phyloP scores from a whole-genome alignment of 1,139 yeast genomes.

The Hanseniaspora sp. region DNA sequence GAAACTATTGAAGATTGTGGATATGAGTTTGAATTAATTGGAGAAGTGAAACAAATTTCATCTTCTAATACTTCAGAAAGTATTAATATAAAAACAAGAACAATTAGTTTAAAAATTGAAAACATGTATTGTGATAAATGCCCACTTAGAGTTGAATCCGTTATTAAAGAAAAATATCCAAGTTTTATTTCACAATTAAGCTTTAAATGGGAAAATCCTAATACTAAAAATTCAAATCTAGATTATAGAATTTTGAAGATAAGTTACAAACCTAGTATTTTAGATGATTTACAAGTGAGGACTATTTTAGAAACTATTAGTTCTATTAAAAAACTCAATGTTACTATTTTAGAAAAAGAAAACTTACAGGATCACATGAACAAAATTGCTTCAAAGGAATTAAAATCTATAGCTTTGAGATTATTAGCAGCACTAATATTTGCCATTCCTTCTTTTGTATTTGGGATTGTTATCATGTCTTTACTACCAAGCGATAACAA shows the following conservation, averaged over 20 bases:
- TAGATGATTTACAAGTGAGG: slow-evolving; percentile 38
- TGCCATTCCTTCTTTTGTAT: slow-evolving; percentile 58
- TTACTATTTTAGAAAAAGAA: slow-evolving; percentile 46
- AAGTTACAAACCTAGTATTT: slow-evolving; percentile 44
- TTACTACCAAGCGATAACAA: slow-evolving; percentile 38
- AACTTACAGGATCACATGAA: slow-evolving; percentile 56
- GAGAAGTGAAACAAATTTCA: slow-evolving; percentile 20
- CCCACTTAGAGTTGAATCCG: slow-evolving; percentile 40
- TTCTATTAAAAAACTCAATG: slow-evolving; percentile 39
- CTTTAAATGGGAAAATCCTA: slow-evolving; percentile 2
- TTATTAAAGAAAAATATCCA: slow-evolving; percentile 26
- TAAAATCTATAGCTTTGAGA: slow-evolving; percentile 38
- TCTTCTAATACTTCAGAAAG: slow-evolving; percentile 11
- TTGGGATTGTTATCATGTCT: slow-evolving; percentile 62
- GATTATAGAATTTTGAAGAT: slow-evolving; percentile 31
- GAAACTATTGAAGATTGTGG: slow-evolving; percentile 55
- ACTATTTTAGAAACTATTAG: slow-evolving; percentile 29
- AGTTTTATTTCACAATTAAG: background rate
- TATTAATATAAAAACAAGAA: slow-evolving; percentile 3
- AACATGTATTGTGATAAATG: slow-evolving; percentile 69
- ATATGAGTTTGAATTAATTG: slow-evolving; percentile 41
- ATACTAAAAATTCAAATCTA: background rate
- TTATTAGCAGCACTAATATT: slow-evolving; percentile 40
- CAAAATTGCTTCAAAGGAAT: slow-evolving; percentile 41
- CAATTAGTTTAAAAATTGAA: slow-evolving; percentile 42